These are phyloP conservation scores for Penicillium janthinellum DNA, from an alignment of 2,329 filamentous ascomycete species.

Conservation along the genomic window DNA sequence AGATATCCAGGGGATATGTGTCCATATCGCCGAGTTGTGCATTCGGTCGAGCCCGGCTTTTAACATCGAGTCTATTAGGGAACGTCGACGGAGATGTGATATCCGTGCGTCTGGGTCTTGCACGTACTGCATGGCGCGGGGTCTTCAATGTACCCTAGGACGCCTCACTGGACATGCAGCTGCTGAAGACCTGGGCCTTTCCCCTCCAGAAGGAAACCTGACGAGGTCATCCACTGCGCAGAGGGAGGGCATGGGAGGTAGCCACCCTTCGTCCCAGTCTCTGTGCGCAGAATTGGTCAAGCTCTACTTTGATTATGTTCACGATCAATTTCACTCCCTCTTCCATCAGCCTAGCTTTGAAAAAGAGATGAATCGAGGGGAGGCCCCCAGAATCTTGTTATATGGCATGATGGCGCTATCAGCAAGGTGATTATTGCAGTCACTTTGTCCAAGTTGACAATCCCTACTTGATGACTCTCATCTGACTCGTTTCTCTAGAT, in stretches of 20 bases:
- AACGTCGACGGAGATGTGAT: conserved; percentile 19
- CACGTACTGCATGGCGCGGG: conserved; percentile 11
- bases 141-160: not conserved
- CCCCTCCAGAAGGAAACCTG: not conserved
- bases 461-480: not conserved
- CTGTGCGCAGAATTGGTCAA: conserved; percentile 16
- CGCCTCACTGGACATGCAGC: not conserved
- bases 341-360: conserved; percentile 22
- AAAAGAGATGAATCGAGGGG: conserved; percentile 8
- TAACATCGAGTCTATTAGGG: not conserved
- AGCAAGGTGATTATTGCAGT: conserved; percentile 12
- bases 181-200: not conserved
- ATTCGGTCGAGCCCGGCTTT: not conserved
- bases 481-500: conserved; percentile 3
- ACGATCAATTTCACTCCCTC: conserved; percentile 24
- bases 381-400: conserved; percentile 13
- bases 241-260: not conserved
- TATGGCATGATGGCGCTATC: conserved; percentile 25
- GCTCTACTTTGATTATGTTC: conserved; percentile 24
- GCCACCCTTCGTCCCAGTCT: conserved; percentile 3
- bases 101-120: conserved; percentile 13
- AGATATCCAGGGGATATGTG: not conserved
- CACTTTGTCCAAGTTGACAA: not conserved
- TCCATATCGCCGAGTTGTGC: too few relatives aligned
- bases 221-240: not conserved